A percentile compares a stretch with the other conserved stretches of the same genome.
Conservation (phyloP, 1,284 basidiomycete genomes). For the Ustilago tritici region DNA sequence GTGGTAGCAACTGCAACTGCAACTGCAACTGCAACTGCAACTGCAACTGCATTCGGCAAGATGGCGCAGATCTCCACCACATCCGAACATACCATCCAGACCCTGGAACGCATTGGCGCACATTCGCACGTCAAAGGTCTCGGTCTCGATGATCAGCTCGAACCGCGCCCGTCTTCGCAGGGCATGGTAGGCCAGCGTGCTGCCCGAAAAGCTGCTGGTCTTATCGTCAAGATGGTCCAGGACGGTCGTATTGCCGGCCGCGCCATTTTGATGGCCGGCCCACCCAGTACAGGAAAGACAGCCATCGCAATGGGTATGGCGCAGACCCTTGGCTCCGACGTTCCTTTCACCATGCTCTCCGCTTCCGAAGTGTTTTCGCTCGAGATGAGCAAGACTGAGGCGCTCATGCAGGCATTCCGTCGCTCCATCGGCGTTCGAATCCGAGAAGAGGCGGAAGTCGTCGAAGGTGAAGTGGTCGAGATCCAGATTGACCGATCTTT, state of each 20-base stretch:
- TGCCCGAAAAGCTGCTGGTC: constrained; percentile 94
- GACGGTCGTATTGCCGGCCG: constrained; percentile 93
- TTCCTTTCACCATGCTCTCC: constrained; percentile 96
- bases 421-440: constrained; percentile 96
- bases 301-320: constrained; percentile 97
- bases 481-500: constrained; percentile 97
- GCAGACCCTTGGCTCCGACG: constrained; percentile 89
- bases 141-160: constrained; percentile 88
- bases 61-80: constrained; percentile 65
- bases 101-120: constrained; percentile 66
- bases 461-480: constrained; percentile 98
- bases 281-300: constrained; percentile 95
- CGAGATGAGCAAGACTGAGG: constrained; percentile 96
- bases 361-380: constrained; percentile 97
- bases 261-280: constrained; percentile 94
- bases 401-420: constrained; percentile 94
- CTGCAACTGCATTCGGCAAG: background rate
- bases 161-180: constrained; percentile 85
- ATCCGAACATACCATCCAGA: constrained; percentile 60
- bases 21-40: background rate
- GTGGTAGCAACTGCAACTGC: background rate
- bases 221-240: constrained; percentile 98
- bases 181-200: constrained; percentile 97
- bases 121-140: constrained; percentile 72
- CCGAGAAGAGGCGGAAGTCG: constrained; percentile 96